Conservation (phyloP, 2,329 filamentous ascomycete genomes). For the Penicillium sp. region DNA sequence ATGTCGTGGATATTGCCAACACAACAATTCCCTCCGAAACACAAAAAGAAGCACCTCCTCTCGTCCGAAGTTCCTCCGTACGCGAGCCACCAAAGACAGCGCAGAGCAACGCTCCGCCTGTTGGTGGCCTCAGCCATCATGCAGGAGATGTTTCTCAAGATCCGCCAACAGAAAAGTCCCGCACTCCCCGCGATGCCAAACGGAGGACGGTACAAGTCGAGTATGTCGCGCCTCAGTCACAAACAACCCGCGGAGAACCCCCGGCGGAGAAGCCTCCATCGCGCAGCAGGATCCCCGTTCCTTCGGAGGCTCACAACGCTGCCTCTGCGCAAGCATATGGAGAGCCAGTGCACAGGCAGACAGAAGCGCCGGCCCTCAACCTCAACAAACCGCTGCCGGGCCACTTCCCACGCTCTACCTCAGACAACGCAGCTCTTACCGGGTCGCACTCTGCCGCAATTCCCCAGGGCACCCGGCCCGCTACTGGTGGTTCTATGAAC, state of each 20-base stretch:
- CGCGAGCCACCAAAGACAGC: slow-evolving; percentile 76
- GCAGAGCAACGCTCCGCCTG: slow-evolving; percentile 49
- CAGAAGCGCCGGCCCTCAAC: slow-evolving; percentile 18
- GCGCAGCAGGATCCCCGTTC: slow-evolving; percentile 7
- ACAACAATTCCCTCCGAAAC: slow-evolving; percentile 65
- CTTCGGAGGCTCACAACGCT: slow-evolving; percentile 9
- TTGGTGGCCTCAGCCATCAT: slow-evolving; percentile 68
- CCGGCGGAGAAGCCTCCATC: slow-evolving; percentile 18
- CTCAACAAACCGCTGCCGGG: slow-evolving; percentile 47
- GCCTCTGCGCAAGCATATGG: slow-evolving; percentile 8
- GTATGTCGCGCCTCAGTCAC: slow-evolving; percentile 88
- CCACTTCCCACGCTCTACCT: slow-evolving; percentile 55
- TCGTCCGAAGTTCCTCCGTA: slow-evolving; percentile 89
- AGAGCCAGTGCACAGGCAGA: slow-evolving; percentile 1
- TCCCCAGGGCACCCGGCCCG: slow-evolving; percentile 62
- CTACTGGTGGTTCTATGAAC: slow-evolving; percentile 79
- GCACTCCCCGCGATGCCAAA: slow-evolving; percentile 77
- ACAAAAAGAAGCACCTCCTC: slow-evolving; percentile 58
- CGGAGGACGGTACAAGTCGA: slow-evolving; percentile 95
- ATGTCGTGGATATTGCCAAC: slow-evolving; percentile 80
- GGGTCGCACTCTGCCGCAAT: slow-evolving; percentile 44
- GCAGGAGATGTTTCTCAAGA: slow-evolving; percentile 73
- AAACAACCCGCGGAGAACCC: slow-evolving; percentile 72
- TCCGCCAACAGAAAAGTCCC: slow-evolving; percentile 64
- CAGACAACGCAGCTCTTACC: slow-evolving; percentile 60